phyloP scores from a whole-genome alignment of 345 rosid species.

The Euphorbia lathyris region DNA sequence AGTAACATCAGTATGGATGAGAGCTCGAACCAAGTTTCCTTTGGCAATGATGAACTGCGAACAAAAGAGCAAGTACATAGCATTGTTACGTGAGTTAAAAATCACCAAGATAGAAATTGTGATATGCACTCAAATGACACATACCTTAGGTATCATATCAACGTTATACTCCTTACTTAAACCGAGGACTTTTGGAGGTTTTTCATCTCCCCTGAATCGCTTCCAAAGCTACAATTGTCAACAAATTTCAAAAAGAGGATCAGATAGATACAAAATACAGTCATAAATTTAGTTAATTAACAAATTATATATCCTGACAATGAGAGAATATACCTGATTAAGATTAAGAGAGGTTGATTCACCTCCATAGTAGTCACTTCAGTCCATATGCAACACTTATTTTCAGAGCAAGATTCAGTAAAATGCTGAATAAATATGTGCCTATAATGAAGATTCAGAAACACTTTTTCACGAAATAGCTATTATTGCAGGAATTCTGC shows the following conservation, averaged over 20 bases:
- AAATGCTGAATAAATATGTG: no score
- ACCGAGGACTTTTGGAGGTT: no score
- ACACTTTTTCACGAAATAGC: no score
- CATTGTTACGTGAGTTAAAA: background rate
- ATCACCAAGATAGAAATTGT: background rate
- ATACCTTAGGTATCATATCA: conserved; percentile 87
- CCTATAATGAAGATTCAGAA: no score
- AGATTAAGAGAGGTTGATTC: no score
- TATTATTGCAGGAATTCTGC: no score
- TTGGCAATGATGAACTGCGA: conserved; percentile 85
- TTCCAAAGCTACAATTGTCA: conserved; percentile 65
- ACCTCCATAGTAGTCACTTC: no score
- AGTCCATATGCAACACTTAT: no score
- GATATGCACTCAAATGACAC: background rate
- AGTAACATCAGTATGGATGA: conserved; percentile 82
- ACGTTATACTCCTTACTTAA: no score
- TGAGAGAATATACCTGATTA: no score
- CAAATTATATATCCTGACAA: background rate
- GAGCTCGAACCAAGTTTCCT: no score
- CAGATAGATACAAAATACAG: background rate
- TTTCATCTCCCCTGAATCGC: conserved; percentile 73
- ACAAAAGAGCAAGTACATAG: background rate
- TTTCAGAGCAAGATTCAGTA: no score
- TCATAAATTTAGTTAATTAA: background rate
- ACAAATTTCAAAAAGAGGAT: background rate